phyloP scores from a whole-genome alignment of 2,329 filamentous ascomycete species.

The Malbranchea zuffiana region DNA sequence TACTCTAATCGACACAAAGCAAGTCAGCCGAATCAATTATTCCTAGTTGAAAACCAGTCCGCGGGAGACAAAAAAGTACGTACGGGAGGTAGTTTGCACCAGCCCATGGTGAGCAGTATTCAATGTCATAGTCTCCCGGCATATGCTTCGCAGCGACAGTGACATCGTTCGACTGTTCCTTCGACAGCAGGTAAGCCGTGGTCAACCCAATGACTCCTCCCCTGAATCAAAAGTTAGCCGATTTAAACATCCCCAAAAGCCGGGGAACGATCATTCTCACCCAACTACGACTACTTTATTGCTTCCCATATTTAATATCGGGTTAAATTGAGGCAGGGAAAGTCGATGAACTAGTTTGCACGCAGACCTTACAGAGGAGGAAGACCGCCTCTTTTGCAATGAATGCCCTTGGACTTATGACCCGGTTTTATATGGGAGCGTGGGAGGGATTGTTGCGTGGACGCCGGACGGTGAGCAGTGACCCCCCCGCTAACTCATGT shows the following conservation, averaged over 20 bases:
- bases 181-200: constrained; percentile 51
- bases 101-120: constrained; percentile 84
- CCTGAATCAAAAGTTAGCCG: constrained; percentile 27
- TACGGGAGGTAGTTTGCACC: constrained; percentile 70
- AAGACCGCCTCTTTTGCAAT: no score
- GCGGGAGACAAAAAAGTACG: constrained; percentile 22
- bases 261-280: constrained; percentile 18
- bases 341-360: no score
- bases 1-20: constrained; percentile 21
- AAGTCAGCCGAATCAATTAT: no score
- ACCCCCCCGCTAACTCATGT: no score
- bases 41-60: not conserved
- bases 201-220: constrained; percentile 58
- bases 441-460: no score
- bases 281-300: constrained; percentile 33
- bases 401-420: no score
- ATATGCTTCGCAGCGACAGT: constrained; percentile 78
- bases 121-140: constrained; percentile 84
- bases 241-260: not conserved
- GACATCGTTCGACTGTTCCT: constrained; percentile 46
- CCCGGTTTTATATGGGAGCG: no score
- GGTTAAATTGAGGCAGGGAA: no score
- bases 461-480: no score
- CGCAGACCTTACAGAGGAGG: no score
- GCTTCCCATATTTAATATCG: constrained; percentile 20